Evolutionary conservation across 192 early-diverging fungal genomes (phyloP), one percentile per base, ranked within the genome.

Genomic region (Jimgerdemannia flammicorona): DNA sequence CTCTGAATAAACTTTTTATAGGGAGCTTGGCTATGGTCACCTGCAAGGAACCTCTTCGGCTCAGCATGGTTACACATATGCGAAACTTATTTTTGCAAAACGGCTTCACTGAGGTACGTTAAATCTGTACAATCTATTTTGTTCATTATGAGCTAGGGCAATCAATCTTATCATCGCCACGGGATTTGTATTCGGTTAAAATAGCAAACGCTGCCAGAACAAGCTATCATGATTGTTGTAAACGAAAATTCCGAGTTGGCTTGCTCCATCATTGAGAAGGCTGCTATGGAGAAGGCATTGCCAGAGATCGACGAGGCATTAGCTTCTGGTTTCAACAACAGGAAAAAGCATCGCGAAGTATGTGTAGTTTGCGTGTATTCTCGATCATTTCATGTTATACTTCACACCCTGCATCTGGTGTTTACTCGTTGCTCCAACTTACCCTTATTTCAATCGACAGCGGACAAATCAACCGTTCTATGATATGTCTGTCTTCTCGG

Each of bases 241-340:
- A 85, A 90, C 4, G 97, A 98, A 78, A 99, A 99, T 78, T 79
- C 98, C 70, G 98, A 99, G 64, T 85, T 98, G 43, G 96, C 94
- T 10, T 98, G 96, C 79, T 91, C 95, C 0, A 90, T 99, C 41
- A 93, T 98, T 71, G 96, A 99, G 80, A 95, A 96, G 78, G 93
- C 96, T 40, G 96, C 98, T 3, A 95, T 95, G 76, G 96, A 98
- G 78, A 97, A 97, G 72, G 94, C 96, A 2, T 85, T 94, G n/a
- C 86, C 92, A n/a, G 96, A 98, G 75, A 96, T 99, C 64, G 96
- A 97, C 81, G 91, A 95, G 67, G 78, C 85, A n/a, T 84, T 99
- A 67, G 81, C 83, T 10, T 73, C 87, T 4, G 85, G 92, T 40
- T 97, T 90, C 70, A 71, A 84, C 39, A 89, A 84, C 64, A 88